phyloP scores from a whole-genome alignment of 2,329 filamentous ascomycete genomes.

The Clonostachys chloroleuca region DNA sequence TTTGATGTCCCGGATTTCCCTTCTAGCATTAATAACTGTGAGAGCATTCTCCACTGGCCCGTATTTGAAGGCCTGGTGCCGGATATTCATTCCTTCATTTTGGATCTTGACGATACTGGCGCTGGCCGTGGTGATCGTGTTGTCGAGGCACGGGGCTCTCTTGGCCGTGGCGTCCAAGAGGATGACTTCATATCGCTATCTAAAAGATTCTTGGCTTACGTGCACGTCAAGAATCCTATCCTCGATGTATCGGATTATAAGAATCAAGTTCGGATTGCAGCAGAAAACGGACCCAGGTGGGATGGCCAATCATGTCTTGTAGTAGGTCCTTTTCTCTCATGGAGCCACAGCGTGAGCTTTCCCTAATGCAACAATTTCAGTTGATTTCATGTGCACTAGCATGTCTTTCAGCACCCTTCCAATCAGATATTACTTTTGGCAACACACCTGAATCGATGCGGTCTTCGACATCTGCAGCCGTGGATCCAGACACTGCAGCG shows the following conservation, averaged over 20 bases:
- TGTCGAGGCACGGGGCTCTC: neutral
- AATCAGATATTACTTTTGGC: neutral
- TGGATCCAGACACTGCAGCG: neutral
- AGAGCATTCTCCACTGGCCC: neutral
- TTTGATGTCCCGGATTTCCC: no score
- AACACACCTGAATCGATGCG: neutral
- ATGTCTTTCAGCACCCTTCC: neutral
- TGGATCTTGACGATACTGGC: neutral
- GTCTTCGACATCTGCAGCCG: neutral
- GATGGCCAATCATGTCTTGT: neutral
- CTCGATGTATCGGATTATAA: neutral
- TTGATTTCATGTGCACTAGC: neutral
- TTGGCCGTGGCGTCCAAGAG: neutral
- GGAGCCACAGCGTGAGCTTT: no score
- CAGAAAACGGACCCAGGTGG: neutral
- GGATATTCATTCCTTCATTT: neutral
- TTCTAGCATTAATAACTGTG: neutral
- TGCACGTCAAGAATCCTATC: constrained; percentile 1
- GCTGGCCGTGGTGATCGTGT: neutral
- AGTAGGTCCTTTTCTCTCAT: neutral
- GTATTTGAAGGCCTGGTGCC: neutral
- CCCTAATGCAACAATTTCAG: no score
- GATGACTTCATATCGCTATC: neutral
- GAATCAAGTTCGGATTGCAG: neutral
- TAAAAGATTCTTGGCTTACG: neutral